Percentiles rank a stretch among this genome's conserved stretches.
Evolutionary conservation across 345 rosid genomes (phyloP).

Genomic region (Iberis pinnata): DNA sequence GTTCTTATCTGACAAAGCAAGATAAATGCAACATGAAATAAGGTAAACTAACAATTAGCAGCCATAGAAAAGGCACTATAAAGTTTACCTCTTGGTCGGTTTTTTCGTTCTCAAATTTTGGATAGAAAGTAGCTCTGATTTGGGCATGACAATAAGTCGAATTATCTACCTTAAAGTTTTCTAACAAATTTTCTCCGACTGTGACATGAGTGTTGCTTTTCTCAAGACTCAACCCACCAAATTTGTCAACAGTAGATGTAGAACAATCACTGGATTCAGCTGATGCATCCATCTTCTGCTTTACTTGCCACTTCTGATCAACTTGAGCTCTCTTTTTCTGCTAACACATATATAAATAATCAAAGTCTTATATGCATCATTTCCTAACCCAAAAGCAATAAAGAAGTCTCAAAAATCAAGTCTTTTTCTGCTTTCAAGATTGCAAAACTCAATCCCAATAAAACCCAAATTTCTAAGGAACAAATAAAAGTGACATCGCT

Average conservation of each 20-base stretch:
- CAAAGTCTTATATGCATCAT: not conserved
- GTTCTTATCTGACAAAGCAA: slow-evolving; percentile 51
- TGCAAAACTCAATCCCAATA: not conserved
- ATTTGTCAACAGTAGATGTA: not conserved
- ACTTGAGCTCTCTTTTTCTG: slow-evolving; percentile 33
- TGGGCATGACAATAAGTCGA: slow-evolving; percentile 58
- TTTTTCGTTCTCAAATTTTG: slow-evolving; percentile 96
- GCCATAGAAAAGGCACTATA: not conserved
- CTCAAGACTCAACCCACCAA: no score
- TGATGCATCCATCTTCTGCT: slow-evolving; percentile 19
- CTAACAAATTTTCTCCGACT: slow-evolving; percentile 49
- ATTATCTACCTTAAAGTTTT: slow-evolving; percentile 59
- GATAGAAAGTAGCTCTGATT: slow-evolving; percentile 94
- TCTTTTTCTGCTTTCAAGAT: not conserved
- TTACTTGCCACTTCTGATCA: slow-evolving; percentile 34
- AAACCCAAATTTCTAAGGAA: not conserved
- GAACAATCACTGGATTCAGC: slow-evolving; percentile 26
- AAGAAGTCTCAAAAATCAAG: slow-evolving; percentile 3
- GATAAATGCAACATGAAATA: slow-evolving; percentile 1
- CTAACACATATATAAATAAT: slow-evolving; percentile 8
- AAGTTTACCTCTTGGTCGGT: slow-evolving; percentile 82
- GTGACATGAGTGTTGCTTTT: not conserved
- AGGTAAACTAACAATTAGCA: not conserved
- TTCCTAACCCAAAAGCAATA: not conserved
- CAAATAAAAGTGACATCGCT: not conserved